phyloP scores from a whole-genome alignment of 192 early-diverging fungal species.

The Coemansia sp. region DNA sequence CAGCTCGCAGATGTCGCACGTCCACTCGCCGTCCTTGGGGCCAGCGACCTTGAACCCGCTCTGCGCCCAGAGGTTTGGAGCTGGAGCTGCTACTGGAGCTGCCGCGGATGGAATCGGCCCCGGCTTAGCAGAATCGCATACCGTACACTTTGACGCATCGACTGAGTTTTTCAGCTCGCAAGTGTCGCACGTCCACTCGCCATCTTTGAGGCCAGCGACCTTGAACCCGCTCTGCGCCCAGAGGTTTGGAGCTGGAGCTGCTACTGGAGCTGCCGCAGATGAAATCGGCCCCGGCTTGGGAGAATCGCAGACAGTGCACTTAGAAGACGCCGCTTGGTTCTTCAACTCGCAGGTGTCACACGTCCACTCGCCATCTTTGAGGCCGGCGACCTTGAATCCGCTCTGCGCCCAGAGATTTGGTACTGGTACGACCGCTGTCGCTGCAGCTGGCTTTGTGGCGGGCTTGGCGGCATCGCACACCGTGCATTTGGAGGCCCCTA shows the following conservation, averaged over 20 bases:
- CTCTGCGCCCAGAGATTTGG: conserved; percentile 7
- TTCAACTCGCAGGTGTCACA: conserved; percentile 17
- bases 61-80: conserved; percentile 10
- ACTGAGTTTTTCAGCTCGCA: conserved; percentile 24
- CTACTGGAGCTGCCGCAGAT: background rate
- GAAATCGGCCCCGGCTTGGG: background rate
- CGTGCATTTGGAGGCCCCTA: conserved; percentile 12
- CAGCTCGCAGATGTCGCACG: conserved; percentile 22
- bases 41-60: conserved; percentile 1
- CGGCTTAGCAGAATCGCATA: conserved; percentile 32
- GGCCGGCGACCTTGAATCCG: background rate
- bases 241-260: background rate
- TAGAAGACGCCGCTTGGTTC: conserved; percentile 8
- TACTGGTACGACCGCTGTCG: background rate
- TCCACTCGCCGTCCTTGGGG: conserved; percentile 18
- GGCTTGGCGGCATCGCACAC: conserved; percentile 30
- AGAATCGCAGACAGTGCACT: conserved; percentile 13
- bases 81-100: conserved; percentile 1
- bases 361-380: conserved; percentile 24
- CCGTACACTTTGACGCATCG: conserved; percentile 15
- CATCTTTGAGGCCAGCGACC: background rate
- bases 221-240: conserved; percentile 9
- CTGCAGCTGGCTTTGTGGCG: background rate
- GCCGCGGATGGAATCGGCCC: background rate
- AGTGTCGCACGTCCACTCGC: conserved; percentile 28